phyloP scores from a whole-genome alignment of 768 basidiomycete genomes.

The Gyrodon lividus region DNA sequence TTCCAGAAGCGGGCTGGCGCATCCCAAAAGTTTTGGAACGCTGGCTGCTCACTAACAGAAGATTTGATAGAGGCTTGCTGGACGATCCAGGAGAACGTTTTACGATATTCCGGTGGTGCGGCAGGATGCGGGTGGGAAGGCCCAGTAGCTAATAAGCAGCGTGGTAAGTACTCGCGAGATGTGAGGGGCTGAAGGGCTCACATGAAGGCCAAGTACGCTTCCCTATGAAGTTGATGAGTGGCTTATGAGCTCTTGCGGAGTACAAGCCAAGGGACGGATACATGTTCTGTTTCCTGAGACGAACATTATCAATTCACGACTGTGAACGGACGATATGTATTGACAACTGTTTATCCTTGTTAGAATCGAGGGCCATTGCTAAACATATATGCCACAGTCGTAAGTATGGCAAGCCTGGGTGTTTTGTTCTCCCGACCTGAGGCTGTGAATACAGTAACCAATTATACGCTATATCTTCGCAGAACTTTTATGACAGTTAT shows the following conservation, averaged over 20 bases:
- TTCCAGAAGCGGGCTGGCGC: conserved; percentile 61
- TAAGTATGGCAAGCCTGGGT: too few relatives aligned
- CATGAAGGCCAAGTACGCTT: conserved; percentile 51
- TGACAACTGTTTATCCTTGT: conserved; percentile 19
- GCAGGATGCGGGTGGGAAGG: conserved; percentile 60
- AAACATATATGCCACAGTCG: conserved; percentile 15
- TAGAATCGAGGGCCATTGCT: conserved; percentile 18
- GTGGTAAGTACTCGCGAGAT: neutral
- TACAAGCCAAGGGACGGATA: conserved; percentile 35
- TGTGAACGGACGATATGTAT: neutral
- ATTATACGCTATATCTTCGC: neutral
- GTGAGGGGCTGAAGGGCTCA: conserved; percentile 24
- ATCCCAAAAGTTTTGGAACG: conserved; percentile 61
- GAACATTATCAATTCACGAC: neutral
- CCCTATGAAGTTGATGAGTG: conserved; percentile 64
- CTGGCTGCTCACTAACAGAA: conserved; percentile 5
- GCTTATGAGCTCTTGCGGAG: conserved; percentile 48
- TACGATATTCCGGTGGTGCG: conserved; percentile 61
- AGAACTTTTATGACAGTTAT: neutral
- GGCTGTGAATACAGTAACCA: conserved; percentile 15
- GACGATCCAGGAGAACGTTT: conserved; percentile 45
- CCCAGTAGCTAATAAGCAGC: conserved; percentile 31
- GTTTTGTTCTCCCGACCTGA: conserved; percentile 6
- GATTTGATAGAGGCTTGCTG: conserved; percentile 26
- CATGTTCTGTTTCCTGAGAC: conserved; percentile 22